Base-by-base conservation (phyloP, 139 green algal genomes). In the Asterochloris erici region DNA sequence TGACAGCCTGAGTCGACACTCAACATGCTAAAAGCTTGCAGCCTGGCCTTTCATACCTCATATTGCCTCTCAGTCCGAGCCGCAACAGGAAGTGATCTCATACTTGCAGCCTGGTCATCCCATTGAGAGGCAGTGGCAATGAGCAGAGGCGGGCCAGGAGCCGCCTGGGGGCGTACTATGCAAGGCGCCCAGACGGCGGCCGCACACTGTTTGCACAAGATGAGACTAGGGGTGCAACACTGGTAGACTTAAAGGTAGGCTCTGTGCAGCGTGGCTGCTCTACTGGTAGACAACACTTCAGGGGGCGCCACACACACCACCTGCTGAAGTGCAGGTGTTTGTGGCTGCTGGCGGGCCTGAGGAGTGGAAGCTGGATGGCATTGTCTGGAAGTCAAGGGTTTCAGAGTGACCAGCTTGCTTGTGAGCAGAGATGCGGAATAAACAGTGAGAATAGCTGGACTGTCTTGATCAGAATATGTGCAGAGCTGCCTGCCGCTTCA, bases 131-230 rank as follows among this genome's bases (percentile, higher is more conserved):
- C 0, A 69, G 83, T 11, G 85, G 85, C 17, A 66, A 81, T 29
- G 79, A 85, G 23, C 63, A 85, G 64, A 83, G 77, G 11, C 14
- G 79, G 9, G 89, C 86, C 15, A 92, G 91, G 79, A 78, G 83
- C 78, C 83, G 89, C 74, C 82, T 96, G 68, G 92, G 92, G 28
- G 89, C 86, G 1, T 94, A 92, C 81, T 96, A 96, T 81, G 83
- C 82, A 0, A 86, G 84, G 11, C 27, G 71, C 24, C 87, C 89
- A 0, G 89, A 88, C 63, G 87, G 89, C 24, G 80, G 85, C 12
- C 87, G 90, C 29, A 87, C 81, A 0, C 71, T 96, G 47, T 95
- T 96, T 84, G 80, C 84, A 12, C 27, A 17, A 0, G 78, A 26
- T 12, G 92, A 95, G 24, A 82, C 83, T 1, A 88, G 87, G 24